phyloP scores from a whole-genome alignment of 768 basidiomycete genomes.

The Baorangia bicolor region DNA sequence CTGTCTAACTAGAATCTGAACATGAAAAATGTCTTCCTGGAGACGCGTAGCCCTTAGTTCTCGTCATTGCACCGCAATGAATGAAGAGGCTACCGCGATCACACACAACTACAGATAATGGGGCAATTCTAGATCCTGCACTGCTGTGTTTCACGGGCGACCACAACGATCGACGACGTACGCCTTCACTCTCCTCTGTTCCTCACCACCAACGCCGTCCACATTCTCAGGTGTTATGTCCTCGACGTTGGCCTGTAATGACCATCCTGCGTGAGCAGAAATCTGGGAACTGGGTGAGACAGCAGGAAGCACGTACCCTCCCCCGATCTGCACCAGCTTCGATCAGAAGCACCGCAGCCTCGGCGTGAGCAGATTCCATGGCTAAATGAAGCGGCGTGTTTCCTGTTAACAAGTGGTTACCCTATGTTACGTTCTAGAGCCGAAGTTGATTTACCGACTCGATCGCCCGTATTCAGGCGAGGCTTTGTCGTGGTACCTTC shows the following conservation, averaged over 20 bases:
- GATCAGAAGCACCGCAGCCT: conserved; percentile 86
- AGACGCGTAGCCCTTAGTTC: too few relatives aligned
- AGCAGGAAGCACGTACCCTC: conserved; percentile 53
- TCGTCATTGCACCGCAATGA: neutral
- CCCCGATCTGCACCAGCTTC: conserved; percentile 94
- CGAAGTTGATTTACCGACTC: conserved; percentile 52
- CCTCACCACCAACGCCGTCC: conserved; percentile 83
- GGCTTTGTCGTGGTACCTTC: conserved; percentile 63
- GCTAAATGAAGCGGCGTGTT: conserved; percentile 97
- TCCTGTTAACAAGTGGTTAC: conserved; percentile 45
- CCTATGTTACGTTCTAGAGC: neutral
- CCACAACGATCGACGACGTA: conserved; percentile 80
- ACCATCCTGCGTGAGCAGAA: neutral
- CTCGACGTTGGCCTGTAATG: conserved; percentile 73
- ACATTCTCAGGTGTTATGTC: conserved; percentile 85
- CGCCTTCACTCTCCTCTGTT: conserved; percentile 76
- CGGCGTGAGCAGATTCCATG: conserved; percentile 94
- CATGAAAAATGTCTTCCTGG: neutral
- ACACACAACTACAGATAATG: neutral
- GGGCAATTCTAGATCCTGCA: neutral
- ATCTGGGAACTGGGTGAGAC: neutral
- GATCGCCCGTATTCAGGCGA: conserved; percentile 83
- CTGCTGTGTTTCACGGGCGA: conserved; percentile 14
- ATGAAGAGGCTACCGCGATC: neutral
- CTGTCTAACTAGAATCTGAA: conserved; percentile 1